Evolutionary conservation across 163 green algal genomes (phyloP).

Genomic region (Smithsoniella earleae): DNA sequence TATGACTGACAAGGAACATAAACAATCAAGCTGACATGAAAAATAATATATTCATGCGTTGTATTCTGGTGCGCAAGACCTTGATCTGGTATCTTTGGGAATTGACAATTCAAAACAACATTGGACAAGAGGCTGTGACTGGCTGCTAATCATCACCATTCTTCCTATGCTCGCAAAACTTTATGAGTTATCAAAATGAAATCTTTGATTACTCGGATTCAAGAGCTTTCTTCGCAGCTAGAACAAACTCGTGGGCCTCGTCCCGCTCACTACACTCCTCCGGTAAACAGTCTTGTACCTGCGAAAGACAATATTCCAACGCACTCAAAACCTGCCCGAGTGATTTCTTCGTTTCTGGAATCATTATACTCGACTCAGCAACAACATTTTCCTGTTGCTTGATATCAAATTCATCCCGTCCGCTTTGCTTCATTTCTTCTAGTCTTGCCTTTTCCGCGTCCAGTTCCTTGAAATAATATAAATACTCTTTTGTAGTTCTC

Average conservation of each 20-base stretch:
- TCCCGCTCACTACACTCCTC: neutral
- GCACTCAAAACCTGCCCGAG: constrained; percentile 41
- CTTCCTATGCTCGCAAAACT: no score
- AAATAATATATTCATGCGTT: no score
- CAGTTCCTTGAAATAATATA: constrained; percentile 71
- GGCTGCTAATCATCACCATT: no score
- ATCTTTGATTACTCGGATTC: neutral
- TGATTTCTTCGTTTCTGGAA: constrained; percentile 71
- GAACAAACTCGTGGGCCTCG: neutral
- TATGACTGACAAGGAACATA: no score
- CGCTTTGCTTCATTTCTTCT: constrained; percentile 56
- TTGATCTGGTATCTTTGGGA: no score
- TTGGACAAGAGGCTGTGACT: no score
- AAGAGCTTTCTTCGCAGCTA: neutral
- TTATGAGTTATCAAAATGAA: no score
- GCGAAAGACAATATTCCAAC: neutral
- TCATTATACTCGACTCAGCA: constrained; percentile 76
- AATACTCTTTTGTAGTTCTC: constrained; percentile 72
- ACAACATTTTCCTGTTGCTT: constrained; percentile 88
- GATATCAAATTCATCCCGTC: constrained; percentile 63
- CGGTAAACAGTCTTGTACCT: neutral
- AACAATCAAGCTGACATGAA: no score
- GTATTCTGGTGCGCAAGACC: no score
- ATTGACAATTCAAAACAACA: no score
- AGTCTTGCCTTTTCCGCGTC: constrained; percentile 57